These are phyloP conservation scores for Pleurostoma richardsiae DNA, from an alignment of 2,329 filamentous ascomycete species.

Conservation along the genomic window DNA sequence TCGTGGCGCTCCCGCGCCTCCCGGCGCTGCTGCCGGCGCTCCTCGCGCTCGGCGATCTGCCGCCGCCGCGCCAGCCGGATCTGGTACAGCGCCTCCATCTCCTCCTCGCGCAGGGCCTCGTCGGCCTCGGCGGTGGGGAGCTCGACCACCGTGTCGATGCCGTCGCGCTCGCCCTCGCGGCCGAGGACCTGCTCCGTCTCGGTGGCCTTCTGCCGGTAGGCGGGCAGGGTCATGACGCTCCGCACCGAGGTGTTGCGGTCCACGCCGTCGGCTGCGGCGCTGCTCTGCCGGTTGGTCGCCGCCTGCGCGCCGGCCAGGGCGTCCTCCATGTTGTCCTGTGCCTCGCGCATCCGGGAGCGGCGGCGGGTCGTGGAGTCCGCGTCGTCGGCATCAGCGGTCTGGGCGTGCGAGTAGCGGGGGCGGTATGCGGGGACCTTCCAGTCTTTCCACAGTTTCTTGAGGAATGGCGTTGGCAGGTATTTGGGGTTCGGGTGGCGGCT, in stretches of 20 bases:
- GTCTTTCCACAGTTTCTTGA: constrained; percentile 45
- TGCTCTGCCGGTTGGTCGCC: constrained; percentile 1
- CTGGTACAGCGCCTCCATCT: constrained; percentile 92
- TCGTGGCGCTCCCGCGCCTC: constrained; percentile 73
- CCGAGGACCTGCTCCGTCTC: constrained; percentile 79
- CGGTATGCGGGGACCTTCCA: constrained; percentile 28
- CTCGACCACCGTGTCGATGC: constrained; percentile 87
- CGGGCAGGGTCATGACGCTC: constrained; percentile 89
- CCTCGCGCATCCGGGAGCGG: constrained; percentile 9
- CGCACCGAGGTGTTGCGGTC: constrained; percentile 82
- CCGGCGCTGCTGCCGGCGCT: constrained; percentile 61
- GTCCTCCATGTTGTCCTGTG: constrained; percentile 10
- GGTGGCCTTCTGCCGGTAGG: constrained; percentile 69
- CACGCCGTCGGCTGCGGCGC: constrained; percentile 33
- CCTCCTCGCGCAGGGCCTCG: constrained; percentile 72
- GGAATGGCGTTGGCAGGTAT: constrained; percentile 41
- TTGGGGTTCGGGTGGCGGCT: constrained; percentile 36
- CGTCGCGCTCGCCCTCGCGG: constrained; percentile 83
- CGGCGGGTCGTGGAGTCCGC: constrained; percentile 5
- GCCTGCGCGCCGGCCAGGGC: constrained; percentile 8
- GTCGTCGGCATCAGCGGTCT: constrained; percentile 15
- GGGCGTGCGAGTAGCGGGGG: constrained; percentile 13
- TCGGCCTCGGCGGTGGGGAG: constrained; percentile 76
- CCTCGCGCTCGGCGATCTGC: constrained; percentile 73
- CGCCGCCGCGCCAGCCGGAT: constrained; percentile 74